Conservation (phyloP, 106 monocot genomes). For the Vanilla planifolia region DNA sequence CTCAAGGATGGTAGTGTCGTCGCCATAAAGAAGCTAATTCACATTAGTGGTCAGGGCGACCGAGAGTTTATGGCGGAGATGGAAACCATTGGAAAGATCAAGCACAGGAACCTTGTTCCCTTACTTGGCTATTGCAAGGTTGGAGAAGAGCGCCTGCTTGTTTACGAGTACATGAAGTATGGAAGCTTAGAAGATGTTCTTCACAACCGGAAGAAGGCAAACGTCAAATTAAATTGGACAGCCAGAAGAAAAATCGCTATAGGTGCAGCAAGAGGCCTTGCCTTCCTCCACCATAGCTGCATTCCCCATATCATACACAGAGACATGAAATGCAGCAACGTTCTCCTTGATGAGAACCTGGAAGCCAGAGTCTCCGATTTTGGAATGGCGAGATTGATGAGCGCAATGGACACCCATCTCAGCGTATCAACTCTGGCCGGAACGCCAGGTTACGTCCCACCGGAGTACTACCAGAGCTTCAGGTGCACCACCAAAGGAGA, state of each 20-base stretch:
- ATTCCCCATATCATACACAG: constrained; percentile 91
- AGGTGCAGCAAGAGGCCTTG: constrained; percentile 71
- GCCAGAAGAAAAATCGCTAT: constrained; percentile 63
- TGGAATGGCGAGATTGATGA: constrained; percentile 83
- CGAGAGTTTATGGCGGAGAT: constrained; percentile 87
- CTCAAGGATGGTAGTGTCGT: constrained; percentile 71
- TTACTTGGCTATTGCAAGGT: constrained; percentile 81
- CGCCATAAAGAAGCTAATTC: constrained; percentile 79
- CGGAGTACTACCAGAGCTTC: constrained; percentile 96
- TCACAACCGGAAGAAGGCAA: constrained; percentile 33
- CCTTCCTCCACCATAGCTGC: constrained; percentile 91
- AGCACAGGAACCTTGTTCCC: constrained; percentile 84
- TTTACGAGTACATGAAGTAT: constrained; percentile 81
- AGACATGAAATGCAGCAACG: constrained; percentile 95
- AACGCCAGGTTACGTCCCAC: constrained; percentile 85
- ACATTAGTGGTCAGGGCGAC: constrained; percentile 81
- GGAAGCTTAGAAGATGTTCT: constrained; percentile 88
- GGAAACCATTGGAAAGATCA: constrained; percentile 92
- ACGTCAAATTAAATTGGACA: constrained; percentile 49
- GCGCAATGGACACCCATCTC: constrained; percentile 74
- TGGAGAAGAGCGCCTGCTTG: constrained; percentile 68
- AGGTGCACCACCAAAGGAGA: constrained; percentile 85
- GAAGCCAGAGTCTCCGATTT: constrained; percentile 91
- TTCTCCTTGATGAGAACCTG: constrained; percentile 57
- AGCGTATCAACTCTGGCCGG: constrained; percentile 82